phyloP scores from a whole-genome alignment of 2,329 filamentous ascomycete genomes.

The Arachnopeziza araneosa region DNA sequence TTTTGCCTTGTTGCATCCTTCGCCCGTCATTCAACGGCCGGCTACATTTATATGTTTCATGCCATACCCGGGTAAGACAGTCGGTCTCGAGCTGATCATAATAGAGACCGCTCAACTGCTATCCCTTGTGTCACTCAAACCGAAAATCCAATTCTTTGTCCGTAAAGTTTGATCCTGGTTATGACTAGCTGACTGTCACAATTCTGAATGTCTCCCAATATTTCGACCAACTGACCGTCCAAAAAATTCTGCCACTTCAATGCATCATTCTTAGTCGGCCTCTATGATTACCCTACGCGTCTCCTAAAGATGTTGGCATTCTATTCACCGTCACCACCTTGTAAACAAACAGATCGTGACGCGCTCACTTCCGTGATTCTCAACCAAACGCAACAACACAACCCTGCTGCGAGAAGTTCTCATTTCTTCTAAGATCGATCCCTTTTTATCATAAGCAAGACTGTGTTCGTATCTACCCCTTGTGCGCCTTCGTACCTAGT shows the following conservation, averaged over 20 bases:
- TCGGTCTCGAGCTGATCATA: background rate
- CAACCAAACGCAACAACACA: background rate
- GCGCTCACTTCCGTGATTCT: no score
- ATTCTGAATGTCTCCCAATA: no score
- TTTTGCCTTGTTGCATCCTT: background rate
- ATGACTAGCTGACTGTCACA: no score
- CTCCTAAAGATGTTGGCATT: no score
- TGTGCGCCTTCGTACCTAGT: background rate
- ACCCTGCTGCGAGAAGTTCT: background rate
- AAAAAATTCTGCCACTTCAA: no score
- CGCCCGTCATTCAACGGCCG: background rate
- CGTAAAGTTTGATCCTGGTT: no score
- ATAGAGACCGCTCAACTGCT: background rate
- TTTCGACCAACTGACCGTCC: no score
- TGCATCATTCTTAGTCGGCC: no score
- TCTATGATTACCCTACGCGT: no score
- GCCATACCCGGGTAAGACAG: background rate
- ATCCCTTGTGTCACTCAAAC: background rate
- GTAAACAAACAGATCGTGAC: no score
- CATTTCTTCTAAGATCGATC: background rate
- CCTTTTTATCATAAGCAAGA: background rate
- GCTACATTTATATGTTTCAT: background rate
- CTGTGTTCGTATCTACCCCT: background rate
- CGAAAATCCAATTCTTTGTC: no score
- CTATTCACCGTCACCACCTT: no score